Percentiles rank a stretch among this genome's conserved stretches.
Conservation (phyloP, 139 green algal species). For the Coccomyxa sp. region DNA sequence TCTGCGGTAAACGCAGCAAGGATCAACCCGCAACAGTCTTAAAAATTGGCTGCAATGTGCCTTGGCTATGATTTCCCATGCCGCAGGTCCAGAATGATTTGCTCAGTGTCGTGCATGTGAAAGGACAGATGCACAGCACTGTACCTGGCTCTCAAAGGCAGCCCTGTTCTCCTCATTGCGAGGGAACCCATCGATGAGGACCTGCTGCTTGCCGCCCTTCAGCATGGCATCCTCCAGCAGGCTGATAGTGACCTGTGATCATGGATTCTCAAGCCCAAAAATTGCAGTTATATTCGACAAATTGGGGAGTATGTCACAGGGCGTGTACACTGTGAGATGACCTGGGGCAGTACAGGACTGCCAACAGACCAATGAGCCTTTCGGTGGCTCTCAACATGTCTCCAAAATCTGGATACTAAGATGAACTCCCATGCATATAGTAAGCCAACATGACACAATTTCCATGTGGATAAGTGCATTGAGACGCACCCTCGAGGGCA, state of each 20-base stretch:
- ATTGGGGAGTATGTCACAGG: too few relatives aligned
- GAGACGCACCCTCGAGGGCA: slow-evolving; percentile 56
- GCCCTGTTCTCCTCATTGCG: slow-evolving; percentile 89
- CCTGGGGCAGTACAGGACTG: too few relatives aligned
- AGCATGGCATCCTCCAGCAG: slow-evolving; percentile 86
- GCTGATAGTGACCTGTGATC: slow-evolving; percentile 72
- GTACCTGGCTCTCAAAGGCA: slow-evolving; percentile 61
- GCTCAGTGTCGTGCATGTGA: neutral
- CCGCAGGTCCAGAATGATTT: neutral
- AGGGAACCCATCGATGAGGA: slow-evolving; percentile 95
- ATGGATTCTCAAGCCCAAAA: neutral
- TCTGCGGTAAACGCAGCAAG: slow-evolving; percentile 37
- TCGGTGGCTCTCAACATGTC: neutral
- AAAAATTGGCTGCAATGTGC: neutral
- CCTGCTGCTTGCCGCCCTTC: slow-evolving; percentile 52
- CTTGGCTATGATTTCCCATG: neutral
- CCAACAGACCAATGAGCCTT: neutral
- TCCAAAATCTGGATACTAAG: neutral
- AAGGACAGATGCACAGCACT: neutral
- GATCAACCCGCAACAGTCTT: neutral
- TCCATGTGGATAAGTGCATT: neutral
- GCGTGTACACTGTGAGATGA: too few relatives aligned
- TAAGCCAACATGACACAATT: neutral
- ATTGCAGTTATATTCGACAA: neutral
- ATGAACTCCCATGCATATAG: neutral